Evolutionary conservation across 2,329 filamentous ascomycete genomes (phyloP).

Genomic region (Aureobasidium sp.): DNA sequence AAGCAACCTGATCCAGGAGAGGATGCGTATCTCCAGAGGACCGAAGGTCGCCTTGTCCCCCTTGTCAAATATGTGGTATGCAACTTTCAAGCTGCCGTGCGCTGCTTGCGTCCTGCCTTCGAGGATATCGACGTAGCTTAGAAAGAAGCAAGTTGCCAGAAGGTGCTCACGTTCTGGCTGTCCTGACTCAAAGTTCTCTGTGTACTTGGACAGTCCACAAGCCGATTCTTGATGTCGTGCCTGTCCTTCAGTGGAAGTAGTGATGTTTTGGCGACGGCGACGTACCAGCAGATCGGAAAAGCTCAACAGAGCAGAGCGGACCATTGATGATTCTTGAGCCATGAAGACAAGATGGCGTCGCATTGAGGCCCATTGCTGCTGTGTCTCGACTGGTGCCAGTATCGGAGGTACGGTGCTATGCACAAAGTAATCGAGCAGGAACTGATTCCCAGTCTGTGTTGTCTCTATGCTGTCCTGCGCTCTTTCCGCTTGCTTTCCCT

Average conservation of each 20-base stretch:
- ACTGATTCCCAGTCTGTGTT: background rate
- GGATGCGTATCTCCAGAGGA: conserved; percentile 39
- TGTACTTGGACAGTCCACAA: background rate
- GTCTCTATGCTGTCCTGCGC: background rate
- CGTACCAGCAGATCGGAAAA: conserved; percentile 23
- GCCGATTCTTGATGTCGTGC: conserved; percentile 20
- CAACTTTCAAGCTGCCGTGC: conserved; percentile 44
- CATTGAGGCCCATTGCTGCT: background rate
- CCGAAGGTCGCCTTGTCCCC: background rate
- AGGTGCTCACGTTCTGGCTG: conserved; percentile 30
- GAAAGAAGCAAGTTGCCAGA: conserved; percentile 47
- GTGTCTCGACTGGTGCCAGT: background rate
- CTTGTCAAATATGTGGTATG: conserved; percentile 41
- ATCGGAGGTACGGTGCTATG: conserved; percentile 1
- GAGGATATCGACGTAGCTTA: conserved; percentile 45
- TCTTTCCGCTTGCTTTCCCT: background rate
- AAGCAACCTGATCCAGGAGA: conserved; percentile 50
- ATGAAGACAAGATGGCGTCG: conserved; percentile 2
- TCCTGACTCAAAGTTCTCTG: no score
- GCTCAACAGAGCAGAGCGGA: background rate
- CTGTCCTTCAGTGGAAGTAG: conserved; percentile 17
- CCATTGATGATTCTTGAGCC: background rate
- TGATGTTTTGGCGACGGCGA: background rate
- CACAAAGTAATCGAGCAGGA: background rate
- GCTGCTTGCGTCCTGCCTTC: conserved; percentile 37